Percentiles rank a stretch among this genome's conserved stretches.
phyloP scores from a whole-genome alignment of 2,329 filamentous ascomycete genomes.

The Onygenales sp. region DNA sequence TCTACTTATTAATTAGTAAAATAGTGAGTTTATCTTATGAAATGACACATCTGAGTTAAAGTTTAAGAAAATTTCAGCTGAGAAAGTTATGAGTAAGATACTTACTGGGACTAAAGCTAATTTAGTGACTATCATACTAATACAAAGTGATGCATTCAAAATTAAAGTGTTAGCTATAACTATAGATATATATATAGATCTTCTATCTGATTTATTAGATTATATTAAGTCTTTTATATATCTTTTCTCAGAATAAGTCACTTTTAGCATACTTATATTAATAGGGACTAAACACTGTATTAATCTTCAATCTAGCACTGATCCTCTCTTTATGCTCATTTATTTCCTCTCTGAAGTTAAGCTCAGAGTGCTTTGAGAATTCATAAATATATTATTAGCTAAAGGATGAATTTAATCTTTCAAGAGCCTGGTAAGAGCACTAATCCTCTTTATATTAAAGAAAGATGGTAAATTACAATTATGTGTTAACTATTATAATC shows the following conservation, averaged over 20 bases:
- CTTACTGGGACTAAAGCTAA: neutral
- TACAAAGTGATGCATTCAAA: neutral
- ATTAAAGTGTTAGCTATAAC: neutral
- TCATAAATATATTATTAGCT: neutral
- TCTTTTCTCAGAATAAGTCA: neutral
- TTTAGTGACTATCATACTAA: neutral
- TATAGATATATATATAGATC: neutral
- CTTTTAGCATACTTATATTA: neutral
- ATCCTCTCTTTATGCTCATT: neutral
- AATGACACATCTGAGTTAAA: neutral
- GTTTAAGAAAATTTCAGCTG: neutral
- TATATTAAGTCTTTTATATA: neutral
- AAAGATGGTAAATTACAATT: slow-evolving; percentile 10
- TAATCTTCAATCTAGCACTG: neutral
- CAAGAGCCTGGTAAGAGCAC: neutral
- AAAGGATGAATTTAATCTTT: neutral
- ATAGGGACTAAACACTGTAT: neutral
- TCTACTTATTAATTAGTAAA: neutral
- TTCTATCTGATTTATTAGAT: neutral
- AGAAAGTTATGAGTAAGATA: neutral
- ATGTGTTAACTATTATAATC: slow-evolving; percentile 17
- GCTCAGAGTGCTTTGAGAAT: neutral
- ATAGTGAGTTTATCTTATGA: neutral
- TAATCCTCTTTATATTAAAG: neutral
- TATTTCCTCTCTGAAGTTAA: neutral